Evolutionary conservation across 2,329 filamentous ascomycete species (phyloP).

Genomic region (Ophiostoma sp.): DNA sequence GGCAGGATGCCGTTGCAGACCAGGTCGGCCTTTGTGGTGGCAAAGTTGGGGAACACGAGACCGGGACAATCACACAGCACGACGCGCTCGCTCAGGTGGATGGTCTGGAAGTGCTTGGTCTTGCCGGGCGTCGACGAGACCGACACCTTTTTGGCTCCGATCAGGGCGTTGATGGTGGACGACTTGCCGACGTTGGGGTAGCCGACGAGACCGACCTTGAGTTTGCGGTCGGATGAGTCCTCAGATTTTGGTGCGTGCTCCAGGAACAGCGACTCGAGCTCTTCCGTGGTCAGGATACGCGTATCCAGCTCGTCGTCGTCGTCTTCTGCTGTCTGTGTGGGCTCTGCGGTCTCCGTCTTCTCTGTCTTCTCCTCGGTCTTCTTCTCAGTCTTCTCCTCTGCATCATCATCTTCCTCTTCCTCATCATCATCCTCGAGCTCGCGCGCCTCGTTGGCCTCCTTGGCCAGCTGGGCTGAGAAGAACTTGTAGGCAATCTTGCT

Average conservation of each 20-base stretch:
- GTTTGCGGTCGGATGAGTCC: conserved; percentile 55
- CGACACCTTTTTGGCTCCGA: conserved; percentile 96
- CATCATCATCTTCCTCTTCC: conserved; percentile 31
- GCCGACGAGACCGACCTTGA: conserved; percentile 87
- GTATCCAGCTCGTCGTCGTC: conserved; percentile 34
- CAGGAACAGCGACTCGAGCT: conserved; percentile 84
- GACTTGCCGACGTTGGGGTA: conserved; percentile 99
- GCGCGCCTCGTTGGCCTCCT: conserved; percentile 76
- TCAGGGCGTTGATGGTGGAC: conserved; percentile 97
- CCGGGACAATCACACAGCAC: conserved; percentile 96
- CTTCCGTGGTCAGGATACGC: conserved; percentile 42
- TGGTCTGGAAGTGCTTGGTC: conserved; percentile 98
- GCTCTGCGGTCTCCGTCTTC: conserved; percentile 25
- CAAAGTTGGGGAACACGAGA: conserved; percentile 97
- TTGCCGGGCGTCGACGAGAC: conserved; percentile 97
- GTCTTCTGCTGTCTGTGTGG: neutral
- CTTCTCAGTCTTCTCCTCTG: conserved; percentile 34
- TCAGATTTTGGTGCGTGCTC: conserved; percentile 54
- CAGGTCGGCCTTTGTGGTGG: conserved; percentile 90
- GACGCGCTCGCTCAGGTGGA: conserved; percentile 84
- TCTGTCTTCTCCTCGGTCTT: conserved; percentile 20
- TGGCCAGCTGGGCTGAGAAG: conserved; percentile 90
- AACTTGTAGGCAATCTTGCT: conserved; percentile 86
- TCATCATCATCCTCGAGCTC: conserved; percentile 48
- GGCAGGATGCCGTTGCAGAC: conserved; percentile 93